Percentiles rank a stretch among this genome's conserved stretches.
Evolutionary conservation across 208 protist species (phyloP).

Genomic region (Leishmania martiniquensis): DNA sequence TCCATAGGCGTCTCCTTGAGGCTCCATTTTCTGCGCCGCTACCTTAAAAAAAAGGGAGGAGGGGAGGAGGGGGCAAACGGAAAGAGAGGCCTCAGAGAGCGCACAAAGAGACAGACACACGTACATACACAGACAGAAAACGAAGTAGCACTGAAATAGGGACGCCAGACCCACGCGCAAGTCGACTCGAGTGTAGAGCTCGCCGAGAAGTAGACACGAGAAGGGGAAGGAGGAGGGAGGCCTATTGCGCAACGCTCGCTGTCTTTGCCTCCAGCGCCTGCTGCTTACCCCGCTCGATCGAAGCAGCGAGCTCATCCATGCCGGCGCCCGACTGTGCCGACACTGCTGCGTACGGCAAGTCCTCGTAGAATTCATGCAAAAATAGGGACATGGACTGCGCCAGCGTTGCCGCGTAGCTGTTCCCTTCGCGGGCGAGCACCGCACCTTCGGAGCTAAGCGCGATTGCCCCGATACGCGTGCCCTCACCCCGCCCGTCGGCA

Average conservation of each 20-base stretch:
- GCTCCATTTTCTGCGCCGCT: no score
- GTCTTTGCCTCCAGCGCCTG: slow-evolving; percentile 72
- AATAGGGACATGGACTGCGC: slow-evolving; percentile 96
- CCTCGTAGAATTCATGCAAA: slow-evolving; percentile 98
- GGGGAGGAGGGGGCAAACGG: background rate
- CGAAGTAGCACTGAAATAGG: background rate
- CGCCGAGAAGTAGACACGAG: background rate
- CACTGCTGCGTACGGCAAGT: slow-evolving; percentile 88
- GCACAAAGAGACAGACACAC: background rate
- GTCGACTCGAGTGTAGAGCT: background rate
- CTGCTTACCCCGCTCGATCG: slow-evolving; percentile 64
- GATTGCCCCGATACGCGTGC: slow-evolving; percentile 16
- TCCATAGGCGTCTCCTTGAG: background rate
- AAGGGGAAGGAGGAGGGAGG: background rate
- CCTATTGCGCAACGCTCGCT: background rate
- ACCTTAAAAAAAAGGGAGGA: background rate
- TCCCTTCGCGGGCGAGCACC: slow-evolving; percentile 11
- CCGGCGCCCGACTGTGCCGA: slow-evolving; percentile 94
- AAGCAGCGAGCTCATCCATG: slow-evolving; percentile 87
- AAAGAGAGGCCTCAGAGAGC: no score
- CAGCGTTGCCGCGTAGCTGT: slow-evolving; percentile 90
- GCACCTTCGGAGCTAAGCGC: slow-evolving; percentile 15
- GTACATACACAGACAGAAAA: background rate
- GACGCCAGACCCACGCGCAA: background rate
- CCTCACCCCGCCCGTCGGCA: slow-evolving; percentile 21